Conservation (phyloP, 345 rosid genomes). For the Eucalyptus sp. region DNA sequence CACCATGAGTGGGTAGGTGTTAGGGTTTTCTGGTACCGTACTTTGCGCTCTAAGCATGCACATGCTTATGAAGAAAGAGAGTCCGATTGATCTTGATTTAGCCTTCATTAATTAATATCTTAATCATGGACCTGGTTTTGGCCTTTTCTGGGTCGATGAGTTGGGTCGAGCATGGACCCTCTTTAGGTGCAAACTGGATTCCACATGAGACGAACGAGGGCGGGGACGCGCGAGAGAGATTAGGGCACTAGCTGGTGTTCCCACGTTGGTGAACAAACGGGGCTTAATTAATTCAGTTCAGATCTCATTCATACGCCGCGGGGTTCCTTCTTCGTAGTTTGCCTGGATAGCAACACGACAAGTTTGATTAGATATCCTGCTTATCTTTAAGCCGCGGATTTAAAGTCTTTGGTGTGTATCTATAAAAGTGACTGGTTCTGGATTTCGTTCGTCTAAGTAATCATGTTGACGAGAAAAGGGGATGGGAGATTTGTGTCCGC, state of each 20-base stretch:
- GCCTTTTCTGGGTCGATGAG: neutral
- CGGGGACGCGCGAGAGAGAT: neutral
- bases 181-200: neutral
- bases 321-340: neutral
- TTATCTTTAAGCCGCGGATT: neutral
- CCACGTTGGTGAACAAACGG: neutral
- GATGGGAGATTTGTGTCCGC: neutral
- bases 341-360: neutral
- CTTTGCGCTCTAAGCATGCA: neutral
- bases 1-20: neutral
- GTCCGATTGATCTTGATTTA: neutral
- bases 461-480: neutral
- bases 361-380: neutral
- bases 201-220: neutral
- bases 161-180: neutral
- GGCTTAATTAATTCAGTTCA: neutral
- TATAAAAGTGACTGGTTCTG: neutral
- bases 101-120: neutral
- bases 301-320: neutral
- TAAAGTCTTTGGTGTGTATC: neutral
- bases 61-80: neutral
- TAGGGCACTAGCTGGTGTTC: neutral
- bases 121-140: neutral
- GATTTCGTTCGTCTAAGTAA: neutral
- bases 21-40: neutral